These are phyloP conservation scores for Neocallimastix lanati DNA, from an alignment of 192 early-diverging fungal species.

Conservation along the genomic window DNA sequence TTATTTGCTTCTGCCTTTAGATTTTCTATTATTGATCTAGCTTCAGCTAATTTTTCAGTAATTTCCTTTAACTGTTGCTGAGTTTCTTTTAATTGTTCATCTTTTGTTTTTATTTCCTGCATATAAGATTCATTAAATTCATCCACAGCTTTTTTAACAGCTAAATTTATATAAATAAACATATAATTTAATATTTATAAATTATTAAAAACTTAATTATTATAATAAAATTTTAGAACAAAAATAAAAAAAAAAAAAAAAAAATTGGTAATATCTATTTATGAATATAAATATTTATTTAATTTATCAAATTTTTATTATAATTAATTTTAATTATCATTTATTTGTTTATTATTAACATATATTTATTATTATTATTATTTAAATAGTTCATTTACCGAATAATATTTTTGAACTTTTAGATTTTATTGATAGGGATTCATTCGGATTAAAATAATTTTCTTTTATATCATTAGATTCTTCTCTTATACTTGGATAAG, in stretches of 20 bases:
- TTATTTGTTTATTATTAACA: too few relatives aligned
- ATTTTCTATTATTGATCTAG: background rate
- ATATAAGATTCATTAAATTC: background rate
- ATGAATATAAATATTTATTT: too few relatives aligned
- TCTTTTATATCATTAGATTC: slow-evolving; percentile 3
- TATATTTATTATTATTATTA: background rate
- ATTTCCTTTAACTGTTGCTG: slow-evolving; percentile 14
- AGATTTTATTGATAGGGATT: background rate
- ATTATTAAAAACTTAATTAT: too few relatives aligned
- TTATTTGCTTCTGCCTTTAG: background rate
- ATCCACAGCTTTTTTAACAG: background rate
- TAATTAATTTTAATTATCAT: too few relatives aligned
- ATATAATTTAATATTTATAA: too few relatives aligned
- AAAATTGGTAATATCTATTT: too few relatives aligned
- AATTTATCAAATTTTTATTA: too few relatives aligned
- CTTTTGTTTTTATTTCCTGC: slow-evolving; percentile 6
- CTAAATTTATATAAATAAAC: background rate
- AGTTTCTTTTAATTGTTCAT: slow-evolving; percentile 10
- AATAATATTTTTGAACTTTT: background rate
- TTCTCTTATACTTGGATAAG: background rate
- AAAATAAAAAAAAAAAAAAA: too few relatives aligned
- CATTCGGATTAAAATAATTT: slow-evolving; percentile 6
- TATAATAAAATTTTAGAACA: too few relatives aligned
- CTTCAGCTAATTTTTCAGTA: slow-evolving; percentile 15
- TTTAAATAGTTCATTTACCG: slow-evolving; percentile 2